Percentiles rank a stretch among this genome's conserved stretches.
These are phyloP conservation scores for Oryza meyeriana DNA, from an alignment of 176 grass and related monocot genomes.

Conservation along the genomic window DNA sequence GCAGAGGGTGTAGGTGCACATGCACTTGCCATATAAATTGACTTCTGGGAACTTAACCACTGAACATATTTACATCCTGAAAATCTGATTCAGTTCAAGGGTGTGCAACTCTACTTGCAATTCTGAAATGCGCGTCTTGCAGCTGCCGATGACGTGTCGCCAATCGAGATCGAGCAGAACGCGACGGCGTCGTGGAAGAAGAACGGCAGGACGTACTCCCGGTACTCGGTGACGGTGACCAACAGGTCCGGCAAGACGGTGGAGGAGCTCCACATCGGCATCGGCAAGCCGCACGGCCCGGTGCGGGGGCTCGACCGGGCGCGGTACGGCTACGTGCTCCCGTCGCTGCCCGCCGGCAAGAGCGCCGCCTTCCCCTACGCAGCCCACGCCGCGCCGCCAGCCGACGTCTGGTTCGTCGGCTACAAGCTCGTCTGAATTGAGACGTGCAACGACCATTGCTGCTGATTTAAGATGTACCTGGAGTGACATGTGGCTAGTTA, in stretches of 20 bases:
- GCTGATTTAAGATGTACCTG: neutral
- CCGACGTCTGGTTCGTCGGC: slow-evolving; percentile 60
- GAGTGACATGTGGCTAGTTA: slow-evolving; percentile 48
- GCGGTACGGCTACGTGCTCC: slow-evolving; percentile 64
- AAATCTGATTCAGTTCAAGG: too few relatives aligned
- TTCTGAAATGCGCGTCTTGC: neutral
- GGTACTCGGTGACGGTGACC: slow-evolving; percentile 61
- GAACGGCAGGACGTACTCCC: slow-evolving; percentile 48
- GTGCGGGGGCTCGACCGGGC: slow-evolving; percentile 71
- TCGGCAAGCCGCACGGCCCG: slow-evolving; percentile 49
- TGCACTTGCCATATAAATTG: too few relatives aligned
- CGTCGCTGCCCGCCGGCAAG: slow-evolving; percentile 49
- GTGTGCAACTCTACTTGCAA: neutral
- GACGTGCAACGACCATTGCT: neutral
- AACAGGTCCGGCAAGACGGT: slow-evolving; percentile 66
- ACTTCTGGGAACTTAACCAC: too few relatives aligned
- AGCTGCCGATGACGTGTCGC: slow-evolving; percentile 33
- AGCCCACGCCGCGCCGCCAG: slow-evolving; percentile 56
- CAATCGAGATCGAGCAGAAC: slow-evolving; percentile 48
- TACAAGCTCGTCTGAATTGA: slow-evolving; percentile 63
- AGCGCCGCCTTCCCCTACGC: slow-evolving; percentile 71
- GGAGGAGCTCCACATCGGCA: slow-evolving; percentile 62
- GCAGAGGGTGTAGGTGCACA: too few relatives aligned
- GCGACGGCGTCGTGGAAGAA: slow-evolving; percentile 56
- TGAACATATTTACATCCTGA: too few relatives aligned